Conservation (phyloP, 805 yeast genomes). For the Jamesozyma hellenica region DNA sequence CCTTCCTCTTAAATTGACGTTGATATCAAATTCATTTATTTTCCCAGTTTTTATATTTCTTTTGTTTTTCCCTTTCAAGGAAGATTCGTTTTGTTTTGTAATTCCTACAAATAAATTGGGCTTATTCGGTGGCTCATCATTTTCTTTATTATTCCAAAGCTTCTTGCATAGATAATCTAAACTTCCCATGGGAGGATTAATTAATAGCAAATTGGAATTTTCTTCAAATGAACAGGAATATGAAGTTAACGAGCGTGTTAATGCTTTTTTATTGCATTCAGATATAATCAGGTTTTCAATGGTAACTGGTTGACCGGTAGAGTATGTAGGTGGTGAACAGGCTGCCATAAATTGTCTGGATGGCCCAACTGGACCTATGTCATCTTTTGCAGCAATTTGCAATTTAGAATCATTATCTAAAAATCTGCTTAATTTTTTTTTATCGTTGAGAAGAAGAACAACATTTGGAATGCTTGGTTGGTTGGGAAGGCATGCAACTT, state of each 20-base stretch:
- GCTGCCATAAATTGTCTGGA: slow-evolving; percentile 26
- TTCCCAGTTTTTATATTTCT: background rate
- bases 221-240: slow-evolving; percentile 33
- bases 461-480: slow-evolving; percentile 33
- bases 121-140: slow-evolving; percentile 14
- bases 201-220: slow-evolving; percentile 47
- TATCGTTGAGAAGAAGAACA: slow-evolving; percentile 35
- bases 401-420: slow-evolving; percentile 33
- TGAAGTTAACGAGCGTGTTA: slow-evolving; percentile 41
- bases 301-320: slow-evolving; percentile 23
- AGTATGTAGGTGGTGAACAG: slow-evolving; percentile 23
- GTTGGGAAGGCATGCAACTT: slow-evolving; percentile 32
- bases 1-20: background rate
- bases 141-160: slow-evolving; percentile 40
- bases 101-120: slow-evolving; percentile 55
- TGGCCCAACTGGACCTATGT: background rate
- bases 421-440: slow-evolving; percentile 35
- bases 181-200: slow-evolving; percentile 69
- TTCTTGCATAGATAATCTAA: slow-evolving; percentile 36
- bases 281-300: slow-evolving; percentile 50
- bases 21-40: slow-evolving; percentile 1
- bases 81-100: slow-evolving; percentile 1
- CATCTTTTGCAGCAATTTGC: slow-evolving; percentile 8
- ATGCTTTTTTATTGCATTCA: slow-evolving; percentile 47
- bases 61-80: background rate